Base-by-base conservation (phyloP, 2,329 filamentous ascomycete species). In the Davidsoniella neocaledoniae region DNA sequence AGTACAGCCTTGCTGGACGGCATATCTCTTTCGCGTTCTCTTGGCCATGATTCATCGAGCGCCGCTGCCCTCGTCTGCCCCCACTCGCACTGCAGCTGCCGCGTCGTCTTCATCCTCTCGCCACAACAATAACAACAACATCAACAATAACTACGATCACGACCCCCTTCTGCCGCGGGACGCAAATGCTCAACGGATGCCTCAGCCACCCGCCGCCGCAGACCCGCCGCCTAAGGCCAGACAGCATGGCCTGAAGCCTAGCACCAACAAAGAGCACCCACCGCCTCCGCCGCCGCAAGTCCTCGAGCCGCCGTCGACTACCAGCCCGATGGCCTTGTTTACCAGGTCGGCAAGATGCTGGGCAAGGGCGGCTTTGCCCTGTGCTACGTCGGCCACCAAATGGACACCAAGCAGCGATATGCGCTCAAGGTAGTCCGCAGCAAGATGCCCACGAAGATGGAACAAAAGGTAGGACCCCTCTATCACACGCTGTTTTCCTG, bases 381-480 rank as follows among this genome's bases (percentile, higher is more conserved):
- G 54, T 88, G 83, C 66, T 83, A 88, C 60, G 76, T 79, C 57
- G 83, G 80, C 44, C 76, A 81, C 57, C 66, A 83, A 49, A 69
- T 77, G 48, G 76, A 79, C 9, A 76, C 76, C 5, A 81, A 74
- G 58, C 78, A 81, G 59, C 73, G 74, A 56, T 82, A 79, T 61
- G 84, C 84, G 42, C 69, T 90, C 58, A 90, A 90, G 68, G 86
- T 90, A 60, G 84, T 90, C 60, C 84, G 81, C 67, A 84, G 81
- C 58, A 77, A 81, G 60, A 88, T 88, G 83, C 81, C 82, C 6
- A 68, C 76, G 53, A 88, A 87, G 64, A 82, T 88, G 73, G 82
- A 85, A 61, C 83, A 88, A 64, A 88, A 88, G 78, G 83, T 86
- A 54, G 47, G 63, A 55, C 21, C 17, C 16, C n/a, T n/a, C 17